Percentiles rank a stretch among this genome's conserved stretches.
Evolutionary conservation across 768 basidiomycete genomes (phyloP).

Genomic region (Termitomyces sp.): DNA sequence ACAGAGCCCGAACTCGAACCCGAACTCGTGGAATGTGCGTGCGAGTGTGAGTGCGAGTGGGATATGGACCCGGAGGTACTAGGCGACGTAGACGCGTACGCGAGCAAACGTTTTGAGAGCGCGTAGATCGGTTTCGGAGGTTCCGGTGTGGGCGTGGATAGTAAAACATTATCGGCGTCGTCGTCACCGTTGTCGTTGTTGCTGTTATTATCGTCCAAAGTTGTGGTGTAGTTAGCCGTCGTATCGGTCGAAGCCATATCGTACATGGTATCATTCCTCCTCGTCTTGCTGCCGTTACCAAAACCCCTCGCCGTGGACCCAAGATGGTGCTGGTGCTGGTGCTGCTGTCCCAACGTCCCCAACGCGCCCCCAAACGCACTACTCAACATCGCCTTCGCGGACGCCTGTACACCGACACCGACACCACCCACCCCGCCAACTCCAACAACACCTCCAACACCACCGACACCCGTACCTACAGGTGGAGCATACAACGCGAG

Average conservation of each 20-base stretch:
- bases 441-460: constrained; percentile 5
- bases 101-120: constrained; percentile 61
- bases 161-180: neutral
- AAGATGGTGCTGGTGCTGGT: neutral
- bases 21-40: neutral
- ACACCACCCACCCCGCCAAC: neutral
- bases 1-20: neutral
- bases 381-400: constrained; percentile 10
- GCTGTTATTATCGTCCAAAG: too few species aligned
- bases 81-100: constrained; percentile 40
- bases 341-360: neutral
- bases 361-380: constrained; percentile 12
- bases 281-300: too few species aligned
- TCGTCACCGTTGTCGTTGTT: neutral
- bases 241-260: too few species aligned
- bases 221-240: too few species aligned
- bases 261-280: too few species aligned
- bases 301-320: too few species aligned
- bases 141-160: constrained; percentile 1
- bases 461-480: constrained; percentile 9
- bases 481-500: constrained; percentile 45
- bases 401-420: neutral
- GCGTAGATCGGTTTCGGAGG: constrained; percentile 44
- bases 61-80: constrained; percentile 1
- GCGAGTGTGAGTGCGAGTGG: neutral